Evolutionary conservation across 768 basidiomycete species (phyloP).

Genomic region (Pisolithus albus): DNA sequence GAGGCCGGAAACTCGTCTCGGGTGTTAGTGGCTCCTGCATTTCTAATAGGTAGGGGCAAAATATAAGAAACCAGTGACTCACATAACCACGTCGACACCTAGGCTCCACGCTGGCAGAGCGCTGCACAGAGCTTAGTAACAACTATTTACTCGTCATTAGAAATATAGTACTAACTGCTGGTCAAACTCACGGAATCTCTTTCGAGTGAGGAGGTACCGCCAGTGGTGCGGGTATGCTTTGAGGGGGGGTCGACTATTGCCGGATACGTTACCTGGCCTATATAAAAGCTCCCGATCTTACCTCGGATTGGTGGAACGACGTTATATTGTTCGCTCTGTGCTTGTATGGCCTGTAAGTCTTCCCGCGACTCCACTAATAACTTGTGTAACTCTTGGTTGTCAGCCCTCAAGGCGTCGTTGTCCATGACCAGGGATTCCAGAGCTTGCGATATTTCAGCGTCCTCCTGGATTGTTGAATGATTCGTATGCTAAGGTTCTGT

Average conservation of each 20-base stretch:
- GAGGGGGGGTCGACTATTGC: constrained; percentile 28
- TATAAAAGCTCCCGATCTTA: constrained; percentile 14
- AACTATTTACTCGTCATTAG: constrained; percentile 18
- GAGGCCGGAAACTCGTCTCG: constrained; percentile 35
- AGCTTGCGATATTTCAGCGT: constrained; percentile 58
- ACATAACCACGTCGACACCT: constrained; percentile 27
- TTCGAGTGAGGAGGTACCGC: constrained; percentile 36
- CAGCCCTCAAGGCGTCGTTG: constrained; percentile 75
- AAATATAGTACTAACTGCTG: constrained; percentile 23
- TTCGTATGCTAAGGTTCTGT: constrained; percentile 31
- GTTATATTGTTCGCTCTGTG: constrained; percentile 70
- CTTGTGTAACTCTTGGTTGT: constrained; percentile 72
- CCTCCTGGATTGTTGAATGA: constrained; percentile 32
- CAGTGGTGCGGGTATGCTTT: constrained; percentile 37
- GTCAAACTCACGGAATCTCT: constrained; percentile 40
- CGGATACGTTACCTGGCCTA: neutral
- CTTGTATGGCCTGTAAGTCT: constrained; percentile 59
- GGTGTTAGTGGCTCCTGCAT: constrained; percentile 42
- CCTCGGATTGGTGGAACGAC: constrained; percentile 43
- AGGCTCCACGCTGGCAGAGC: constrained; percentile 31
- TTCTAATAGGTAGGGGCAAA: constrained; percentile 5
- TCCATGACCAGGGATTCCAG: constrained; percentile 82
- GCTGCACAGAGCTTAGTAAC: constrained; percentile 23
- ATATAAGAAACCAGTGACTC: constrained; percentile 11
- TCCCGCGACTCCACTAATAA: constrained; percentile 72